A percentile compares a stretch with the other conserved stretches of the same genome.
Conservation (phyloP, 2,329 filamentous ascomycete species). For the Chrysoporthe deuterocubensis region DNA sequence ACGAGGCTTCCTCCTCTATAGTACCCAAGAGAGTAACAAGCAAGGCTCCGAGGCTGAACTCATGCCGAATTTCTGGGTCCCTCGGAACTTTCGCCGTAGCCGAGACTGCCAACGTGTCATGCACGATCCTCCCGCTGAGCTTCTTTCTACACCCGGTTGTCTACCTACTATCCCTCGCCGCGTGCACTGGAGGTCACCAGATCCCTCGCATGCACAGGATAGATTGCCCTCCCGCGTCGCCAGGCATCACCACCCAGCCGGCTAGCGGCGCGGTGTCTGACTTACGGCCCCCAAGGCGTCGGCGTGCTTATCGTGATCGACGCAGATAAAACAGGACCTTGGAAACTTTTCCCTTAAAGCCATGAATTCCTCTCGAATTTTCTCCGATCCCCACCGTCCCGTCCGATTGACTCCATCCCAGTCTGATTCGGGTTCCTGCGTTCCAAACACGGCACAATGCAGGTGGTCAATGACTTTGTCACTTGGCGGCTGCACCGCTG, state of each 20-base stretch:
- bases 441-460: neutral
- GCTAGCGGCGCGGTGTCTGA: too few relatives aligned
- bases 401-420: neutral
- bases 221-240: neutral
- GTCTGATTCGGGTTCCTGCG: neutral
- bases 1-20: neutral
- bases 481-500: neutral
- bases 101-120: conserved; percentile 1
- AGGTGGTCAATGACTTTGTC: neutral
- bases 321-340: too few relatives aligned
- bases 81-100: neutral
- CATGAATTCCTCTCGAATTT: too few relatives aligned
- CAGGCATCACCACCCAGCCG: too few relatives aligned
- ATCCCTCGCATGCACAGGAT: neutral
- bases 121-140: conserved; percentile 4
- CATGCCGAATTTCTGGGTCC: neutral
- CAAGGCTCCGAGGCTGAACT: neutral
- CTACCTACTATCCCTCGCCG: neutral
- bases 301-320: too few relatives aligned
- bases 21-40: neutral
- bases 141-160: neutral
- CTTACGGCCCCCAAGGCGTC: too few relatives aligned
- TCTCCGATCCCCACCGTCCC: neutral
- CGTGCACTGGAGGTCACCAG: neutral
- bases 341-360: too few relatives aligned